Evolutionary conservation across 2,329 filamentous ascomycete genomes (phyloP).

Genomic region (Talaromyces marneffei): DNA sequence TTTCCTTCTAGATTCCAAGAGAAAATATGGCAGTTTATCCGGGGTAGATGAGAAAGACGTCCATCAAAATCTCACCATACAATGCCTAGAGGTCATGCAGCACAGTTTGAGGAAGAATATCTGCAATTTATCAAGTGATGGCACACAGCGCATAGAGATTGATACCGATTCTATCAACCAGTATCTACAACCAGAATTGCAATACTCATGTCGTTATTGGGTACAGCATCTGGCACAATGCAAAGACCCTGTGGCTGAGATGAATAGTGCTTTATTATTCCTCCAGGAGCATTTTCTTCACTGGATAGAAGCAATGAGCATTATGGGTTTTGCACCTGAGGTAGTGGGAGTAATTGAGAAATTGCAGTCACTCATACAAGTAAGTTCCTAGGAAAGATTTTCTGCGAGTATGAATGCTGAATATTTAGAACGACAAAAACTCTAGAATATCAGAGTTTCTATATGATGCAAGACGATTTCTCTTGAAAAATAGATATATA

Average conservation of each 20-base stretch:
- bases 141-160: neutral
- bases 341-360: no score
- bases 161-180: no score
- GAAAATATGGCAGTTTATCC: neutral
- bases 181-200: no score
- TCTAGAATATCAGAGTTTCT: no score
- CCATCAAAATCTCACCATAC: neutral
- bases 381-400: no score
- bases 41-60: neutral
- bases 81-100: neutral
- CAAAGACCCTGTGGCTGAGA: neutral
- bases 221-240: no score
- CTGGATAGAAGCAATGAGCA: slow-evolving; percentile 1
- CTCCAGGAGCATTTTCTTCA: neutral
- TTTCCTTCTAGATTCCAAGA: slow-evolving; percentile 22
- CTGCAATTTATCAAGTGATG: slow-evolving; percentile 15
- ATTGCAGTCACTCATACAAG: no score
- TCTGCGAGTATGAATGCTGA: no score
- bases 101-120: neutral
- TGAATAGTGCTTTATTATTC: neutral
- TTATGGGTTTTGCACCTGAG: neutral
- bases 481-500: slow-evolving; percentile 24
- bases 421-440: neutral
- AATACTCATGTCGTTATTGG: no score
- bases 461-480: slow-evolving; percentile 21